Evolutionary conservation across 257 asterid species (phyloP), one percentile per base, ranked within the genome.

Genomic region (Solanum neorickii): DNA sequence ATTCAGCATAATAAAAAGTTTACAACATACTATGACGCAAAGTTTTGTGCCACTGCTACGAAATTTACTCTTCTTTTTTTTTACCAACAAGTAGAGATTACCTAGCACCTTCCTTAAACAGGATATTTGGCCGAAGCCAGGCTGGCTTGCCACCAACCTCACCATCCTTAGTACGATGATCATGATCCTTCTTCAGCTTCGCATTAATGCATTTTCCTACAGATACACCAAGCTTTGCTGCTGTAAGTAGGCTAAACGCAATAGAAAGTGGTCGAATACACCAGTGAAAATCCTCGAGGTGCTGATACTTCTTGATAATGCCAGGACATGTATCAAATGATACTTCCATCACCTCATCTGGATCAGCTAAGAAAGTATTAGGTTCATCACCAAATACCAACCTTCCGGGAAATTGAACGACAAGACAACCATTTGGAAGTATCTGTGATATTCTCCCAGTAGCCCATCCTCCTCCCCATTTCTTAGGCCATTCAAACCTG

Each of bases 271-370:
- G 95, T 83, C 94, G 86, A 83, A 94, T 94, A 10, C 92, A 91
- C 97, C 97, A 94, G 69, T 94, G 95, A 75, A 89, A 91, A 88
- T 93, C 97, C 89, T 94, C 97, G 14, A 90, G 85, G 20, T 89
- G 93, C 82, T 93, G 90, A n/a, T 93, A 94, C 89, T 94, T 94
- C 75, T 93, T 93, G 88, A 91, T 70, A 83, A 93, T 49, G 68
- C 95, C 93, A 3, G 89, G 89, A 80, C 97, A 93, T 2, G 91
- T 88, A 77, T 93, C 94, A 39, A 94, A 92, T 9, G 94, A 93
- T 7, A 93, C 89, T 3, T 13, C 84, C 87, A 93, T 93, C 87
- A 91, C 94, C 91, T 94, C 94, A 82, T 89, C 93, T 12, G 97
- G 97, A 87, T 92, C 91, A 37, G 94, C 95, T 88, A 93, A 87